Evolutionary conservation across 345 rosid species (phyloP), one percentile per base, ranked within the genome.

Genomic region (Moricandia arvensis): DNA sequence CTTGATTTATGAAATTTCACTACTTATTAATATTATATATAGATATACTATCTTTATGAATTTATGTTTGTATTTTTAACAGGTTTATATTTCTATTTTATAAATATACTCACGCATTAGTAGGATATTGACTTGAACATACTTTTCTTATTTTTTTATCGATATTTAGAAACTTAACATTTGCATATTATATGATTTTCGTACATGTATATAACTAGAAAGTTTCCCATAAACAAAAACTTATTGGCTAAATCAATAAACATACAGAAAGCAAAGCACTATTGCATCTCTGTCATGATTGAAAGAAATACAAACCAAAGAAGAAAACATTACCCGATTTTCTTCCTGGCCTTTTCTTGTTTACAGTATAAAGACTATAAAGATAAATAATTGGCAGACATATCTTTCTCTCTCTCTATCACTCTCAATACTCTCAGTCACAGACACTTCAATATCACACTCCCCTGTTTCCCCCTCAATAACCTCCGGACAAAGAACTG

Each of bases 331-430:
- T 16, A 49, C 55, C 65, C 1, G 49, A 60, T 66, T 68, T 67
- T 72, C 30, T 61, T 29, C 2, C 31, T 79, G 77, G 31, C 70
- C 60, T 73, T 72, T 79, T 78, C 53, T 30, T 4, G 59, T 61
- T 59, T 61, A 60, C 69, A 78, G 64, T 67, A 47, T 67, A 73
- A 71, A 67, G 16, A 72, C 76, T 41, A 71, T 29, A 43, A 64
- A 65, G 54, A 69, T 59, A 55, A 58, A 62, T 66, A 73, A 78
- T 66, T 78, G 73, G 58, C 77, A 78, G 77, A 72, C 81, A 78
- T 68, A 73, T 72, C 73, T 65, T 37, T 61, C 69, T 55, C 59
- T 74, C n/a, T 57, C 73, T 54, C 2, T 55, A n/a, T n/a, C 47
- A 8, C 47, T 35, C 47, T 35, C 66, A 31, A 3, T 2, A 60